phyloP scores from a whole-genome alignment of 2,329 filamentous ascomycete species.

The Fusarium vanettenii region DNA sequence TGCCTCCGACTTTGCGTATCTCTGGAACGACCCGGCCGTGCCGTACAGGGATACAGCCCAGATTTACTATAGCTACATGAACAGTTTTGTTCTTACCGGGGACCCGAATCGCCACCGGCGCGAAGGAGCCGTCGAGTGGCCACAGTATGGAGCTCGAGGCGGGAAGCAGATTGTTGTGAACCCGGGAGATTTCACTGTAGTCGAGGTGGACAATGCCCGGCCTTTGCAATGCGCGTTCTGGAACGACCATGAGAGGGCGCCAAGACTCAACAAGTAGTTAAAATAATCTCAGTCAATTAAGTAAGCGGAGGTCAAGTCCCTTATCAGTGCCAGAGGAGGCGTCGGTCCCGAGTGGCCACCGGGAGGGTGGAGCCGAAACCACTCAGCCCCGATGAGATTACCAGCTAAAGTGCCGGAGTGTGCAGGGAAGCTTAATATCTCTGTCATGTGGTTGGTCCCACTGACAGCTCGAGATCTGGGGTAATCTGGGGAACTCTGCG shows the following conservation, averaged over 20 bases:
- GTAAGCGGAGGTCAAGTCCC: not conserved
- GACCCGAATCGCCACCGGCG: not conserved
- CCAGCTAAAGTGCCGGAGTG: not conserved
- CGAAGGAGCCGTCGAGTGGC: not conserved
- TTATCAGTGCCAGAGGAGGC: not conserved
- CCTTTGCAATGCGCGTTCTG: slow-evolving; percentile 5
- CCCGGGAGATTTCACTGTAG: not conserved
- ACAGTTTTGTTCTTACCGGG: slow-evolving; percentile 3
- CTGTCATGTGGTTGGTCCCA: not conserved
- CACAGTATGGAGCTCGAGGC: not conserved
- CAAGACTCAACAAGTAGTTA: slow-evolving; percentile 5
- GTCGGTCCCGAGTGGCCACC: not conserved
- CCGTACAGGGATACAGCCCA: not conserved
- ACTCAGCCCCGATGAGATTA: not conserved
- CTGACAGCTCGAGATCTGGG: slow-evolving; percentile 12
- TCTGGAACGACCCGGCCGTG: slow-evolving; percentile 8
- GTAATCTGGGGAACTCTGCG: slow-evolving; percentile 12
- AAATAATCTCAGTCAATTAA: not conserved
- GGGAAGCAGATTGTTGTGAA: slow-evolving; percentile 1
- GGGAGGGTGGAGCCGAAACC: not conserved
- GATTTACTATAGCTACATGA: not conserved
- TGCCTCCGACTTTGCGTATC: not conserved
- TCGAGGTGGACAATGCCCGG: not conserved
- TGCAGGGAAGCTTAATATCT: not conserved
- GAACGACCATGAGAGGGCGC: slow-evolving; percentile 6